A percentile compares a stretch with the other conserved stretches of the same genome.
Conservation (phyloP, 2,329 filamentous ascomycete species). For the Boeremia exigua region DNA sequence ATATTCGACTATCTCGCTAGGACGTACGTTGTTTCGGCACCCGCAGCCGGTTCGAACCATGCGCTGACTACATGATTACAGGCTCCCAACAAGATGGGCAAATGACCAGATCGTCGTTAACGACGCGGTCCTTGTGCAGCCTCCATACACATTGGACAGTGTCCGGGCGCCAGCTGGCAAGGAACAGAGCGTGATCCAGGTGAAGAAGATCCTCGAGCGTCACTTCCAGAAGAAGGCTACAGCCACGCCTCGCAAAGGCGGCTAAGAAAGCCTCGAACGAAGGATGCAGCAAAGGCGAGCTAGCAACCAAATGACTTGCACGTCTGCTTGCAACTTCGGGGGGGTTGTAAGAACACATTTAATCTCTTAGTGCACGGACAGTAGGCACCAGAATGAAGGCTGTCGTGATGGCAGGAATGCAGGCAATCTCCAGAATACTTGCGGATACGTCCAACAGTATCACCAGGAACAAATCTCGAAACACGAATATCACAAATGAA, state of each 20-base stretch:
- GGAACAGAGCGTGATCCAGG: slow-evolving; percentile 49
- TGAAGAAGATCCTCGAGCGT: slow-evolving; percentile 56
- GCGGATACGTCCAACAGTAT: neutral
- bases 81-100: slow-evolving; percentile 65
- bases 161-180: slow-evolving; percentile 55
- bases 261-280: neutral
- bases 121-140: slow-evolving; percentile 64
- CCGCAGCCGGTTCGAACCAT: neutral
- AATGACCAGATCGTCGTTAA: slow-evolving; percentile 65
- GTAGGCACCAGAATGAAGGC: neutral
- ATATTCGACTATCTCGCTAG: slow-evolving; percentile 67
- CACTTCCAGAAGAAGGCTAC: slow-evolving; percentile 51
- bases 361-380: neutral
- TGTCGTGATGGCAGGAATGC: neutral
- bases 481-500: neutral
- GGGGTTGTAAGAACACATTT: neutral
- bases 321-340: neutral
- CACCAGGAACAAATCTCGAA: neutral
- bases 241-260: slow-evolving; percentile 15
- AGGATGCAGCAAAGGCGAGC: slow-evolving; percentile 27
- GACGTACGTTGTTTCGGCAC: slow-evolving; percentile 51
- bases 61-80: slow-evolving; percentile 23
- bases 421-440: neutral
- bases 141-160: slow-evolving; percentile 64
- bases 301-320: neutral